phyloP scores from a whole-genome alignment of 176 grass and related monocot genomes.

The Areca catechu region DNA sequence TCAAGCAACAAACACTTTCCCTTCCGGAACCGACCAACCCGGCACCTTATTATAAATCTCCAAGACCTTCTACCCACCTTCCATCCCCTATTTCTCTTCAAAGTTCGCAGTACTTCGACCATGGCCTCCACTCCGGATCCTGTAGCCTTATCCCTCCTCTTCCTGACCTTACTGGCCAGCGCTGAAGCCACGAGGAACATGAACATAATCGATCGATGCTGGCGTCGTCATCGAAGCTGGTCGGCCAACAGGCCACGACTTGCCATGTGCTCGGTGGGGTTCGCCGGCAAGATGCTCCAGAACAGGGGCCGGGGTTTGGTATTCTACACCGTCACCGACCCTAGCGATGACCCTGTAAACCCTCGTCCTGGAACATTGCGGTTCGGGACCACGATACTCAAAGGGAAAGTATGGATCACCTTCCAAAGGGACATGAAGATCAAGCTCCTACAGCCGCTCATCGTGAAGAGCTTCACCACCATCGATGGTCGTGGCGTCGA shows the following conservation, averaged over 20 bases:
- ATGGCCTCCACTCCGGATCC: not conserved
- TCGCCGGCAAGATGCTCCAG: constrained; percentile 57
- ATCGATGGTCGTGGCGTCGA: constrained; percentile 74
- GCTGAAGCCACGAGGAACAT: not conserved
- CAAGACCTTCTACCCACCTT: no score
- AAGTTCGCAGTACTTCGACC: not conserved
- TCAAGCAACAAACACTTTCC: no score
- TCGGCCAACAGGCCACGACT: constrained; percentile 43
- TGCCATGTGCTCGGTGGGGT: constrained; percentile 59
- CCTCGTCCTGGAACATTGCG: constrained; percentile 55
- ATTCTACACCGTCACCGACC: constrained; percentile 53
- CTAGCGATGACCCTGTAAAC: constrained; percentile 45
- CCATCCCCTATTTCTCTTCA: no score
- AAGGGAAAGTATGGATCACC: constrained; percentile 78
- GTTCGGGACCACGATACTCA: constrained; percentile 62
- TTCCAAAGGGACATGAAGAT: constrained; percentile 57
- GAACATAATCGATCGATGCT: constrained; percentile 68
- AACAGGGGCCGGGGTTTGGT: constrained; percentile 36
- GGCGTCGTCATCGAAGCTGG: constrained; percentile 53
- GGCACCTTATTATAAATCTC: no score
- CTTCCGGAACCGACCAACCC: no score
- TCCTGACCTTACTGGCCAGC: not conserved
- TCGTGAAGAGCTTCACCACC: constrained; percentile 71
- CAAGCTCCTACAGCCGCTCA: constrained; percentile 47
- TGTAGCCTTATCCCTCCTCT: constrained; percentile 8